Evolutionary conservation across 2,329 filamentous ascomycete genomes (phyloP).

Genomic region (Phyllosticta paracitricarpa): DNA sequence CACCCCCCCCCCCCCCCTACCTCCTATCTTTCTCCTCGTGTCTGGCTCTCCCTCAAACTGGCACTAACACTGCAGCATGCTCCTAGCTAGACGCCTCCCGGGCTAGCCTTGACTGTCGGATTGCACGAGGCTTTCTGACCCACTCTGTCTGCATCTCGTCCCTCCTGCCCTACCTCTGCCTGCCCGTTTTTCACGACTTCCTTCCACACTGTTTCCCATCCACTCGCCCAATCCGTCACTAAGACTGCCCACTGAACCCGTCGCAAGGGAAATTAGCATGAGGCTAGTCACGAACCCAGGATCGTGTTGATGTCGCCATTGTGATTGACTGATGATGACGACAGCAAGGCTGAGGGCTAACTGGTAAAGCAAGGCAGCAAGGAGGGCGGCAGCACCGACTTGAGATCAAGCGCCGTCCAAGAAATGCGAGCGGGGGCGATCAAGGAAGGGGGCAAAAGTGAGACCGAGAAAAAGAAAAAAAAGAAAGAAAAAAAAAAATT

Average conservation of each 20-base stretch:
- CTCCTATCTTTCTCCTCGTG: not conserved
- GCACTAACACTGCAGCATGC: not conserved
- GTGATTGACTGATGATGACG: not conserved
- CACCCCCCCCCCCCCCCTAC: too few relatives aligned
- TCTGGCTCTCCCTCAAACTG: not conserved
- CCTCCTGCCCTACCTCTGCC: not conserved
- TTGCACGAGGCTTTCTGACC: not conserved
- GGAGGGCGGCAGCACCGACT: not conserved
- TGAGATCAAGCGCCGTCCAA: not conserved
- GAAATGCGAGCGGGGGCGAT: not conserved
- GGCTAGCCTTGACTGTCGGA: not conserved
- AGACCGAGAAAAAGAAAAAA: not conserved
- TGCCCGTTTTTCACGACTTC: not conserved
- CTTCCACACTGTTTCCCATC: not conserved
- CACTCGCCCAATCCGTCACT: not conserved
- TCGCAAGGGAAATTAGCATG: not conserved
- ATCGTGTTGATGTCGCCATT: not conserved
- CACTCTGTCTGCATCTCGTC: not conserved
- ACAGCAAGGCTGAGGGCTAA: not conserved
- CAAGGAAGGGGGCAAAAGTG: too few relatives aligned
- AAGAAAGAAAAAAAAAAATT: too few relatives aligned
- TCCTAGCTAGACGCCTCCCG: too few relatives aligned
- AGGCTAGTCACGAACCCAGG: not conserved
- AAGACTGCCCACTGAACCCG: not conserved
- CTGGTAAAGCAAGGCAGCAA: not conserved